These are phyloP conservation scores for Yarrowia sp. DNA, from an alignment of 805 yeast genomes.

Conservation along the genomic window DNA sequence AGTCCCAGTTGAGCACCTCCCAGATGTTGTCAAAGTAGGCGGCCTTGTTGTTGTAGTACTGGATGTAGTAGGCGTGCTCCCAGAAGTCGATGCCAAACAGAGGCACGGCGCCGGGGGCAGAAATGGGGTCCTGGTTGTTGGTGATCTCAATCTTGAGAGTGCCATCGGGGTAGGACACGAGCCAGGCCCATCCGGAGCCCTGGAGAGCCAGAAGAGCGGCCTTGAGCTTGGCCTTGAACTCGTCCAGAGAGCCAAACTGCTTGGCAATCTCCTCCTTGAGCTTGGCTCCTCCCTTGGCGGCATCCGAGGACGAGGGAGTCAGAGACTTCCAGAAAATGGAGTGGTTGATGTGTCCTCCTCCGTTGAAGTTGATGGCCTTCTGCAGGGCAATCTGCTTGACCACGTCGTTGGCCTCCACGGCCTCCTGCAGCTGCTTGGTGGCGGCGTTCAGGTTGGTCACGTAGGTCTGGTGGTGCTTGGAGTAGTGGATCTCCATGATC, in stretches of 20 bases:
- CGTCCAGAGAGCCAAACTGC: slow-evolving; percentile 76
- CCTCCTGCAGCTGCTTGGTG: slow-evolving; percentile 70
- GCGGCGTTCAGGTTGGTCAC: slow-evolving; percentile 84
- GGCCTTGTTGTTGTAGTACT: slow-evolving; percentile 85
- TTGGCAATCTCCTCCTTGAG: slow-evolving; percentile 61
- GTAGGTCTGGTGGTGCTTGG: slow-evolving; percentile 89
- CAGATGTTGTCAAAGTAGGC: slow-evolving; percentile 91
- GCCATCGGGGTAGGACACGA: slow-evolving; percentile 76
- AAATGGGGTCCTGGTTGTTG: slow-evolving; percentile 84
- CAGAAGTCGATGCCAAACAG: slow-evolving; percentile 89
- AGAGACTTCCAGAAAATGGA: slow-evolving; percentile 83
- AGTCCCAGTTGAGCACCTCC: slow-evolving; percentile 91
- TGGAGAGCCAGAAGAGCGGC: slow-evolving; percentile 79
- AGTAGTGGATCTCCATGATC: slow-evolving; percentile 61
- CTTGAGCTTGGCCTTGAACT: slow-evolving; percentile 67
- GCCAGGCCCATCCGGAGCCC: slow-evolving; percentile 94
- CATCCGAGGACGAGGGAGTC: slow-evolving; percentile 71
- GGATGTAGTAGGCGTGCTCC: slow-evolving; percentile 95
- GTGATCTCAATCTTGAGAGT: slow-evolving; percentile 78
- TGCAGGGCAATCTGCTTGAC: slow-evolving; percentile 64
- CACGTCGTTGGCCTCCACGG: slow-evolving; percentile 63
- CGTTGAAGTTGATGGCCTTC: slow-evolving; percentile 82
- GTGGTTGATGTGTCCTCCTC: slow-evolving; percentile 90
- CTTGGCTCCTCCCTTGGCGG: slow-evolving; percentile 60
- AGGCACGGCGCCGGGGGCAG: slow-evolving; percentile 64